A percentile compares a stretch with the other conserved stretches of the same genome.
Evolutionary conservation across 805 yeast genomes (phyloP).

Genomic region (Nakazawaea siamensis): DNA sequence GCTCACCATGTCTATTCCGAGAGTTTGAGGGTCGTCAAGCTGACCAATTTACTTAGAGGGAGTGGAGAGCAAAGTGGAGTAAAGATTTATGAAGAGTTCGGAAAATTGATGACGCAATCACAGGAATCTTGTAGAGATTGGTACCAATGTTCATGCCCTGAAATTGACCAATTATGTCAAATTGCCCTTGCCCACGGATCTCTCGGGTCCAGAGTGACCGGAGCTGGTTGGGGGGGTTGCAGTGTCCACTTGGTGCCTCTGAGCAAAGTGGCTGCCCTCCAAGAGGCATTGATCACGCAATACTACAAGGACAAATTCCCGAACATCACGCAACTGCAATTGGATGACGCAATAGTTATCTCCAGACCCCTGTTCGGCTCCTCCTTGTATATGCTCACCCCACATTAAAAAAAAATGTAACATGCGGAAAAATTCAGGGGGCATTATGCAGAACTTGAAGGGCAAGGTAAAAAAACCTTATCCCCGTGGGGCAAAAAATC

Average conservation of each 20-base stretch:
- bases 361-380: too few species aligned
- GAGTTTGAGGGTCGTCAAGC: conserved; percentile 47
- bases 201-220: conserved; percentile 63
- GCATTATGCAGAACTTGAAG: background rate
- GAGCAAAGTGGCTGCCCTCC: conserved; percentile 28
- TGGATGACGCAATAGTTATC: conserved; percentile 43
- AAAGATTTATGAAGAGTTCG: conserved; percentile 35
- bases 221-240: conserved; percentile 77
- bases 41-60: conserved; percentile 22
- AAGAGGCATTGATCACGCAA: conserved; percentile 35
- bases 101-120: conserved; percentile 49
- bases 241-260: conserved; percentile 54
- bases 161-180: conserved; percentile 41
- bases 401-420: background rate
- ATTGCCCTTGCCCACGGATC: conserved; percentile 52
- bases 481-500: too few species aligned
- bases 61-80: conserved; percentile 19
- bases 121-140: conserved; percentile 42
- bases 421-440: too few species aligned
- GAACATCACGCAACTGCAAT: conserved; percentile 31
- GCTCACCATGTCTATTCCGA: conserved; percentile 59
- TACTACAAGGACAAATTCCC: conserved; percentile 46
- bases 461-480: too few species aligned
- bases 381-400: too few species aligned
- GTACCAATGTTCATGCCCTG: conserved; percentile 49